Evolutionary conservation across 192 early-diverging fungal genomes (phyloP).

Genomic region (Umbelopsis isabellina): DNA sequence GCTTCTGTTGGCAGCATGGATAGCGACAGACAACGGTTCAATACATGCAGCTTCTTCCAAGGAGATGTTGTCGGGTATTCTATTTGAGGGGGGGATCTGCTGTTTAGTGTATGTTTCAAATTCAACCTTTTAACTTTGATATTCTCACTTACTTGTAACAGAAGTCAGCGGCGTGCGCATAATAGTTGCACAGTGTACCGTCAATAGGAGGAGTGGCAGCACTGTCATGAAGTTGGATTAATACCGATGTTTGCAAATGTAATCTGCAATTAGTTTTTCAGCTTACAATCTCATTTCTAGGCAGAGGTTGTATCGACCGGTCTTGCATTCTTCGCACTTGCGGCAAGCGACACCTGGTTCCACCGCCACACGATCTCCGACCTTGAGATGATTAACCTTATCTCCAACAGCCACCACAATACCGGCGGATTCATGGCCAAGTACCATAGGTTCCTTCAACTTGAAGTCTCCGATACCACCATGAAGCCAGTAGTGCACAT

Average conservation of each 20-base stretch:
- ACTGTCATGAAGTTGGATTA: conserved; percentile 16
- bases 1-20: conserved; percentile 42
- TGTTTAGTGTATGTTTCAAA: not conserved
- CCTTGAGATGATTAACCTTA: conserved; percentile 41
- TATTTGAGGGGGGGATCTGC: not conserved
- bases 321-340: conserved; percentile 42
- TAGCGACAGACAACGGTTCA: conserved; percentile 48
- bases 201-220: conserved; percentile 51
- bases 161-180: conserved; percentile 46
- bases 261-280: not conserved
- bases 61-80: conserved; percentile 42
- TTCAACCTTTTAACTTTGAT: not conserved
- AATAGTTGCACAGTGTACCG: conserved; percentile 49
- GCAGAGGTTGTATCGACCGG: conserved; percentile 44
- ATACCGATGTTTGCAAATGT: not conserved
- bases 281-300: conserved; percentile 50
- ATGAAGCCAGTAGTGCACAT: conserved; percentile 51
- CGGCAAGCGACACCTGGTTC: conserved; percentile 47
- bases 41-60: conserved; percentile 48
- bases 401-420: conserved; percentile 39
- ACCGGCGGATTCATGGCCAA: conserved; percentile 52
- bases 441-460: conserved; percentile 41
- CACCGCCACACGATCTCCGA: conserved; percentile 51
- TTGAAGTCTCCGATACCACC: conserved; percentile 42
- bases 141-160: conserved; percentile 37